These are phyloP conservation scores for Colletotrichum limetticola DNA, from an alignment of 2,329 filamentous ascomycete species.

Conservation along the genomic window DNA sequence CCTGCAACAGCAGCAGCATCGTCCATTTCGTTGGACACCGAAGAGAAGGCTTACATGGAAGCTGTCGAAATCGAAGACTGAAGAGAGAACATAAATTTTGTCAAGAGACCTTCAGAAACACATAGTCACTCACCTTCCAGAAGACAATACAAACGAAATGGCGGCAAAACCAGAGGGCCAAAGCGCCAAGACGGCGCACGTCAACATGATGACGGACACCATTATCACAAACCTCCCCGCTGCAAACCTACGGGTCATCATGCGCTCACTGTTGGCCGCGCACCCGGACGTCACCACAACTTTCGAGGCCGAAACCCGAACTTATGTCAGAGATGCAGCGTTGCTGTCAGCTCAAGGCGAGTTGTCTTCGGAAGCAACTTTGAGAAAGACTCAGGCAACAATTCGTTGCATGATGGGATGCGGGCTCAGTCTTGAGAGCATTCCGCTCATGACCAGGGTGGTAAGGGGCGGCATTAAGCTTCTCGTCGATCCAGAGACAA, in stretches of 20 bases:
- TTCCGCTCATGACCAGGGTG: constrained; percentile 35
- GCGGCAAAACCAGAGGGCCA: not conserved
- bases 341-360: constrained; percentile 5
- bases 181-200: constrained; percentile 47
- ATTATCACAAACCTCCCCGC: constrained; percentile 54
- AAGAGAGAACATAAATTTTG: not conserved
- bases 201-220: constrained; percentile 59
- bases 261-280: constrained; percentile 41
- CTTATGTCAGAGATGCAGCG: constrained; percentile 40
- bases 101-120: not conserved
- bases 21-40: not conserved
- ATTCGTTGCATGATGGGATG: constrained; percentile 42
- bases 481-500: not conserved
- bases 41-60: not conserved
- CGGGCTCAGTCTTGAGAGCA: constrained; percentile 37
- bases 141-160: not conserved
- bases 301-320: constrained; percentile 45
- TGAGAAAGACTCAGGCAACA: constrained; percentile 35
- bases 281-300: constrained; percentile 44
- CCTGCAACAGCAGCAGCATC: not conserved
- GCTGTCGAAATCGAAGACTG: too few relatives aligned
- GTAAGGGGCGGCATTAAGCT: constrained; percentile 17
- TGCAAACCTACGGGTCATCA: constrained; percentile 51
- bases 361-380: not conserved
- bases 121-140: not conserved